A percentile compares a stretch with the other conserved stretches of the same genome.
These are phyloP conservation scores for Acorus calamus DNA, from an alignment of 106 monocot species.

Conservation along the genomic window DNA sequence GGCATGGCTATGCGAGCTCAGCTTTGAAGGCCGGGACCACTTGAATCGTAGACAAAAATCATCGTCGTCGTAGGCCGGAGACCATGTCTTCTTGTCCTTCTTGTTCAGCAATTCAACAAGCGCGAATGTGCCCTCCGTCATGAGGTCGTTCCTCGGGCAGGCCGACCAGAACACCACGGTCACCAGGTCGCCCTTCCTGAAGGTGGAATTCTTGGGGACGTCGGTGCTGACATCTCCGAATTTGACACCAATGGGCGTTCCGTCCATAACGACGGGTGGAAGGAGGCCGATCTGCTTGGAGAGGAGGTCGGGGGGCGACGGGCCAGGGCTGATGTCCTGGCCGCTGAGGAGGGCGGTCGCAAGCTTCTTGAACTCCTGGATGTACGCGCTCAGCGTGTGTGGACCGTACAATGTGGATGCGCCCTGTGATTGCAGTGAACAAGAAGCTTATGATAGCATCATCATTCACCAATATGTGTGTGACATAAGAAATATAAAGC, in stretches of 20 bases:
- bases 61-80: conserved; percentile 73
- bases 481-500: too few species aligned
- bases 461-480: too few species aligned
- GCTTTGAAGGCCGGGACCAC: conserved; percentile 55
- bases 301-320: conserved; percentile 64
- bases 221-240: conserved; percentile 65
- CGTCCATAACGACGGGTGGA: conserved; percentile 42
- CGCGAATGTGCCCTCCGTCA: conserved; percentile 70
- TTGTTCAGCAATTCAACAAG: conserved; percentile 49
- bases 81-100: conserved; percentile 27
- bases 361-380: conserved; percentile 81
- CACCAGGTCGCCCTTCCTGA: conserved; percentile 44
- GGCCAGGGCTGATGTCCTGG: conserved; percentile 21
- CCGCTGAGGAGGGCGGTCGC: conserved; percentile 32
- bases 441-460: background rate
- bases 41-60: conserved; percentile 71
- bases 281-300: conserved; percentile 66
- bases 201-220: conserved; percentile 55
- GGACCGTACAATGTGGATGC: conserved; percentile 87
- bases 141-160: conserved; percentile 78
- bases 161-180: conserved; percentile 75
- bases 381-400: conserved; percentile 75
- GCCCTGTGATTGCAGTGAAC: conserved; percentile 33
- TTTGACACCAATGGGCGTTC: conserved; percentile 39
- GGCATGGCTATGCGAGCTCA: conserved; percentile 61